Base-by-base conservation (phyloP, 257 asterid species). In the Perilla frutescens region DNA sequence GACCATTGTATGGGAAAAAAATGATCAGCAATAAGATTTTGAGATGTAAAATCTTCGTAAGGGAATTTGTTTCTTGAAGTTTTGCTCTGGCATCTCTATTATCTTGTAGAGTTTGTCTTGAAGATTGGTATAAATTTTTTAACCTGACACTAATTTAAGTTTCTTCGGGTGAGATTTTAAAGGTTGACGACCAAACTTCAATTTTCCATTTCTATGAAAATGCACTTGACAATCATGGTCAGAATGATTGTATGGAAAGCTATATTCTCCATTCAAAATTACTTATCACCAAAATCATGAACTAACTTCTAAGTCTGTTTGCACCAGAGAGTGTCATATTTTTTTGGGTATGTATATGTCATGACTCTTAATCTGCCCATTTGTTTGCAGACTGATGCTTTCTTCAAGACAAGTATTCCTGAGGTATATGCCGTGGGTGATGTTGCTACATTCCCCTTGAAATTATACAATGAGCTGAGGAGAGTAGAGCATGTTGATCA, bases 401-500 rank as follows among this genome's bases (percentile, higher is more conserved):
- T 86, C 89, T 91, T 93, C 85, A 91, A 88, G 76, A 85, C 98
- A 31, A 93, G 86, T 37, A 50, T 79, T 29, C 91, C 96, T 32
- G 88, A 77, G 81, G 97, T 93, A 54, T 93, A 91, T 71, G 98
- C 98, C 20, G 98, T 93, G 29, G 98, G 97, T 57, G 98, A 93
- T 86, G 96, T 89, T 79, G 97, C 98, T 55, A 88, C 98, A 9
- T 93, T 93, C 82, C 98, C 98, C 63, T 58, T 93, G 91, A 91
- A 93, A 80, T 67, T 91, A 80, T 91, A 81, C 86, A 86, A 84
- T 71, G 97, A 93, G 49, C 59, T 80, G 12, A 84, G 97, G 82
- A 89, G 98, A 83, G 96, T 91, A 41, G 98, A 93, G 73, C 98
- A 93, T 51, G 96, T 93, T 53, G 98, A 91, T 78, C 98, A 93